Evolutionary conservation across 768 basidiomycete species (phyloP).

Genomic region (Leccinellum rugosiceps): DNA sequence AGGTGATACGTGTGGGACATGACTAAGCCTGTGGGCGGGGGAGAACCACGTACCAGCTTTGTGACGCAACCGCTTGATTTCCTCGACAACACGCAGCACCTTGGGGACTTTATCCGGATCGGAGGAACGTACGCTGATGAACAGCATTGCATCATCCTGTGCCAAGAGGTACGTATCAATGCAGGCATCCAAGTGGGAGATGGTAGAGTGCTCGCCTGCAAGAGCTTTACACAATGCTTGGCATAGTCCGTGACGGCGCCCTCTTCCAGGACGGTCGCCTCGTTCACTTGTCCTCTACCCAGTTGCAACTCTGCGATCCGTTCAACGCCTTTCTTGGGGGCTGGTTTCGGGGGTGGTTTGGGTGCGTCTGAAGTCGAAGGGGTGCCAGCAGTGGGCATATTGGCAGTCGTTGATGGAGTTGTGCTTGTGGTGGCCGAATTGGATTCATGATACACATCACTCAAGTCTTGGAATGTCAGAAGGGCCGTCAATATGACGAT

Average conservation of each 20-base stretch:
- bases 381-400: background rate
- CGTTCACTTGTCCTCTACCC: conserved; percentile 67
- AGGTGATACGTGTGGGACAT: conserved; percentile 28
- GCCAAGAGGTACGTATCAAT: background rate
- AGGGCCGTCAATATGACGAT: conserved; percentile 75
- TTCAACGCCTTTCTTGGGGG: conserved; percentile 62
- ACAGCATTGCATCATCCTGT: conserved; percentile 79
- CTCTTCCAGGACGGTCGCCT: conserved; percentile 66
- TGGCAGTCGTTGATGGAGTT: background rate
- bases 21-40: background rate
- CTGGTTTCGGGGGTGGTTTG: conserved; percentile 55
- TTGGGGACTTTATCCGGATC: conserved; percentile 66
- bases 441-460: conserved; percentile 50
- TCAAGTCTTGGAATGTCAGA: conserved; percentile 72
- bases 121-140: conserved; percentile 68
- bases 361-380: conserved; percentile 28
- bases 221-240: conserved; percentile 57
- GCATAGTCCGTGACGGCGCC: conserved; percentile 66
- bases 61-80: conserved; percentile 71
- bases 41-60: conserved; percentile 54
- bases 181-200: background rate
- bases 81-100: conserved; percentile 76
- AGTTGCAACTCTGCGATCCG: conserved; percentile 72
- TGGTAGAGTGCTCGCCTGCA: conserved; percentile 44
- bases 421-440: conserved; percentile 14